Conservation (phyloP, 257 asterid genomes). For the Ehretia macrophylla region DNA sequence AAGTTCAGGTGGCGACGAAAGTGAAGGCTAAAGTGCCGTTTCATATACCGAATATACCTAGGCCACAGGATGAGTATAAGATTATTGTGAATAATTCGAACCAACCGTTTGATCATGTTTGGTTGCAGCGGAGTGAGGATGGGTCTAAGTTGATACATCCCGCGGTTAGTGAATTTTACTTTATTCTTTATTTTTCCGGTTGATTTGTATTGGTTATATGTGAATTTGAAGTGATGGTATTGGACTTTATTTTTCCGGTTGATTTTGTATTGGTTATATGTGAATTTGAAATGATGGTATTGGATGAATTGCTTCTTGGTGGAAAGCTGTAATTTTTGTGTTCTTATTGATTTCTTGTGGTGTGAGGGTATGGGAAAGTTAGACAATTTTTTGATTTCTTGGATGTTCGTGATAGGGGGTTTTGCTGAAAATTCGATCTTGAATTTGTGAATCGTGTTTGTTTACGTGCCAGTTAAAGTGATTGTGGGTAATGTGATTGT, state of each 20-base stretch:
- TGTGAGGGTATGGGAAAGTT: too few relatives aligned
- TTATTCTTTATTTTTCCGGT: not conserved
- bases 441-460: too few relatives aligned
- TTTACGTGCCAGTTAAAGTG: too few relatives aligned
- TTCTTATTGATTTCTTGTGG: too few relatives aligned
- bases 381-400: too few relatives aligned
- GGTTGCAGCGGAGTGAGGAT: slow-evolving; percentile 80
- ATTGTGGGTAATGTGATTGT: too few relatives aligned
- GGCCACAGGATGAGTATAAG: slow-evolving; percentile 84
- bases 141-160: slow-evolving; percentile 66
- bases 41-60: slow-evolving; percentile 61
- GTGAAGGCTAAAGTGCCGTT: slow-evolving; percentile 78
- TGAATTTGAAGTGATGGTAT: too few relatives aligned
- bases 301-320: slow-evolving; percentile 15
- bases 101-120: slow-evolving; percentile 86
- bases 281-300: not conserved
- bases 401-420: too few relatives aligned
- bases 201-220: not conserved
- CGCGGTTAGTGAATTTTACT: slow-evolving; percentile 45
- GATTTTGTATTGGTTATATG: not conserved
- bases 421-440: too few relatives aligned
- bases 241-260: not conserved
- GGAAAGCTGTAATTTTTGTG: too few relatives aligned
- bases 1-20: slow-evolving; percentile 61
- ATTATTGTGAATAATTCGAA: slow-evolving; percentile 73